Percentiles rank a stretch among this genome's conserved stretches.
Evolutionary conservation across 1,284 basidiomycete species (phyloP).

Genomic region (Taiwanofungus camphoratus): DNA sequence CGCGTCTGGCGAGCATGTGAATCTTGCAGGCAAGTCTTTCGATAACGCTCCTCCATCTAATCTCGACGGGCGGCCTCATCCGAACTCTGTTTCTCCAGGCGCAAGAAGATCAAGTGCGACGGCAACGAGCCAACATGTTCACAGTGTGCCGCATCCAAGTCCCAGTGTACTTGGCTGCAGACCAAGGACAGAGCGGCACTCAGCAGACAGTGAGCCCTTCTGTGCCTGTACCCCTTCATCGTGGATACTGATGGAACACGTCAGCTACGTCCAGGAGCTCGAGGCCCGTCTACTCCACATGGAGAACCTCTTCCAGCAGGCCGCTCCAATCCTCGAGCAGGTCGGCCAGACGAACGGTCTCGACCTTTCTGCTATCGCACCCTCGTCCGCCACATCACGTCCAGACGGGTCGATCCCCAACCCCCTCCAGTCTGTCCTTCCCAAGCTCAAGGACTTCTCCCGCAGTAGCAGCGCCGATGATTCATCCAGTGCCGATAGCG

Average conservation of each 20-base stretch:
- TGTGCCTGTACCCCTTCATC: conserved; percentile 14
- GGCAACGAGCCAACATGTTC: conserved; percentile 80
- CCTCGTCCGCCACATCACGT: conserved; percentile 20
- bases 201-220: conserved; percentile 68
- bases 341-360: conserved; percentile 40
- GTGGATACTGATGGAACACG: conserved; percentile 7
- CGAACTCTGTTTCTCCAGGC: conserved; percentile 35
- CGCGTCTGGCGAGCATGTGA: conserved; percentile 81
- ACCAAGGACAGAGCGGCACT: conserved; percentile 82
- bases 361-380: conserved; percentile 32
- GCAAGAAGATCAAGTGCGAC: conserved; percentile 88
- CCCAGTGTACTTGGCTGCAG: conserved; percentile 79
- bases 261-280: conserved; percentile 82
- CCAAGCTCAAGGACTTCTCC: conserved; percentile 21
- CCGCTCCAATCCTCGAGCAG: conserved; percentile 70
- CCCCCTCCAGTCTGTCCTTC: conserved; percentile 23
- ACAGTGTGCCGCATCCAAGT: conserved; percentile 66
- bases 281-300: conserved; percentile 79
- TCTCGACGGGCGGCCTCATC: conserved; percentile 3
- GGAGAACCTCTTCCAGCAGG: conserved; percentile 74
- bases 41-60: not conserved
- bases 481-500: conserved; percentile 30
- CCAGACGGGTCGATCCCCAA: conserved; percentile 16
- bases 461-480: conserved; percentile 27
- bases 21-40: conserved; percentile 63